Evolutionary conservation across 352 stramenopile genomes (phyloP).

Genomic region (Globisporangium yorkense): DNA sequence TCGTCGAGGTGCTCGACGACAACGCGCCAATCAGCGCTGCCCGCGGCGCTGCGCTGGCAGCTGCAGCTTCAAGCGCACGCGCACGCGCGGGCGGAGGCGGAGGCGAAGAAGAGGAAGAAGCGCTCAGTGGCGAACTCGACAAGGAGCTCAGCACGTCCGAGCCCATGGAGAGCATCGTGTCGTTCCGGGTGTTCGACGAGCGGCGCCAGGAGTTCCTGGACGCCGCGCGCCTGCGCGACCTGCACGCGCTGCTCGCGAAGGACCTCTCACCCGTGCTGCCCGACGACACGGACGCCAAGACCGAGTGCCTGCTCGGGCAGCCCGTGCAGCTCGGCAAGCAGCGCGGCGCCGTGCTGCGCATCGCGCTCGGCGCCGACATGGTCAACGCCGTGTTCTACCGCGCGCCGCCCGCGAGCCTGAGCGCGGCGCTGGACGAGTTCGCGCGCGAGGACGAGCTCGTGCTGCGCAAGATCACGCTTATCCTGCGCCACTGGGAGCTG

Average conservation of each 20-base stretch:
- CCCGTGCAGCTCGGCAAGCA: constrained; percentile 74
- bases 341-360: constrained; percentile 59
- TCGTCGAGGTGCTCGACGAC: constrained; percentile 43
- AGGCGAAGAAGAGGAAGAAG: not conserved
- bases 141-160: constrained; percentile 4
- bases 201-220: constrained; percentile 32
- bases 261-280: constrained; percentile 54
- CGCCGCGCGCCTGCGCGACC: constrained; percentile 40
- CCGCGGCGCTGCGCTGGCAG: not conserved
- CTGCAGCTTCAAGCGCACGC: not conserved
- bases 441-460: constrained; percentile 49
- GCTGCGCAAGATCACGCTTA: constrained; percentile 61
- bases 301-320: constrained; percentile 71
- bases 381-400: constrained; percentile 60
- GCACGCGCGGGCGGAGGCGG: not conserved
- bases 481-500: constrained; percentile 62
- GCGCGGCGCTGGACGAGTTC: constrained; percentile 30
- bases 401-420: constrained; percentile 25
- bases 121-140: constrained; percentile 12
- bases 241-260: constrained; percentile 69
- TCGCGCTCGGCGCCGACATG: constrained; percentile 86
- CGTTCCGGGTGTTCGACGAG: constrained; percentile 65
- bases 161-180: constrained; percentile 68
- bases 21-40: constrained; percentile 7
- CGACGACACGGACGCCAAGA: constrained; percentile 37